Evolutionary conservation across 2,329 filamentous ascomycete species (phyloP).

Genomic region (Raffaelea arxii): DNA sequence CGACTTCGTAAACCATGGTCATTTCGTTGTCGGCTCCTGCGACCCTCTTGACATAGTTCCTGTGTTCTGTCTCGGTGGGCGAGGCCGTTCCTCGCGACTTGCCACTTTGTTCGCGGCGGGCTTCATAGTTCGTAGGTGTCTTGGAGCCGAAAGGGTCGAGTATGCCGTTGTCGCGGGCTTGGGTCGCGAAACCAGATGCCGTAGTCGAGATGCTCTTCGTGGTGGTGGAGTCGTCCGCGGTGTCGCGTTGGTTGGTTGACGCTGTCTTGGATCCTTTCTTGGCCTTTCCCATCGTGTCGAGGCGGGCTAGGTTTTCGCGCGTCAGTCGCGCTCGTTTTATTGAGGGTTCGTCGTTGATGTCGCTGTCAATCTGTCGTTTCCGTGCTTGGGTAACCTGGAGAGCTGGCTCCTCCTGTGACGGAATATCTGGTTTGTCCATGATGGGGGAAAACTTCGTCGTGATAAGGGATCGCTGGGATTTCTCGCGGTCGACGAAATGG

Average conservation of each 20-base stretch:
- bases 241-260: background rate
- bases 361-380: slow-evolving; percentile 3
- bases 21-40: slow-evolving; percentile 9
- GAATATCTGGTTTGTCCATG: too few relatives aligned
- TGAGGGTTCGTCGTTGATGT: slow-evolving; percentile 1
- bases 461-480: too few relatives aligned
- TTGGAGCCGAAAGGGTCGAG: slow-evolving; percentile 10
- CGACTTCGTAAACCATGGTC: slow-evolving; percentile 10
- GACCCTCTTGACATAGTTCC: slow-evolving; percentile 8
- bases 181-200: slow-evolving; percentile 7
- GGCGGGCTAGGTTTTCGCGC: slow-evolving; percentile 4
- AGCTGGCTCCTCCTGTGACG: too few relatives aligned
- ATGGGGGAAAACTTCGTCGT: too few relatives aligned
- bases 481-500: too few relatives aligned
- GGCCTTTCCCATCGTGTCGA: slow-evolving; percentile 6
- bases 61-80: slow-evolving; percentile 9
- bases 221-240: background rate
- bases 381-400: too few relatives aligned
- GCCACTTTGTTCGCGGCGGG: slow-evolving; percentile 7
- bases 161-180: slow-evolving; percentile 12
- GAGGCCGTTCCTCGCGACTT: slow-evolving; percentile 8
- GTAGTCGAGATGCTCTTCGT: slow-evolving; percentile 7
- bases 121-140: slow-evolving; percentile 12
- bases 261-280: background rate
- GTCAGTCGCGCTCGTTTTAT: slow-evolving; percentile 4